These are phyloP conservation scores for Globisporangium barbulae DNA, from an alignment of 352 stramenopile species.

Conservation along the genomic window DNA sequence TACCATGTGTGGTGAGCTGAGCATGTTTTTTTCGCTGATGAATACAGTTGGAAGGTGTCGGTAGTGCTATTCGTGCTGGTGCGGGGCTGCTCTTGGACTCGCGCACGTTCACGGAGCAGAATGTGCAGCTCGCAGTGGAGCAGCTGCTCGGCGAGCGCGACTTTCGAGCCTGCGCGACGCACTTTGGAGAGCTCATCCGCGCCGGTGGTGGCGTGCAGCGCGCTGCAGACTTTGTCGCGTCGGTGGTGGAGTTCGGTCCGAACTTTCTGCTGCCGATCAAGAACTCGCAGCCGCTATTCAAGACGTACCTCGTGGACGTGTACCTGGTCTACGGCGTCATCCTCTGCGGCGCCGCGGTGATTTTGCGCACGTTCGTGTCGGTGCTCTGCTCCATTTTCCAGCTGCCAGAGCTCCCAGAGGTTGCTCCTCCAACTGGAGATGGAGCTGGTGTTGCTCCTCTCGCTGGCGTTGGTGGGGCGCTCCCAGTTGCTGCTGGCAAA, in stretches of 20 bases:
- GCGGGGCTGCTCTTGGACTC: conserved; percentile 41
- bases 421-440: neutral
- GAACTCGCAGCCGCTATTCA: conserved; percentile 72
- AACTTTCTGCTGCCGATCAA: conserved; percentile 45
- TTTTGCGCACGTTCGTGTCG: conserved; percentile 75
- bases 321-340: conserved; percentile 84
- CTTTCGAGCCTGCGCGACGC: conserved; percentile 37
- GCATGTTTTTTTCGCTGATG: neutral
- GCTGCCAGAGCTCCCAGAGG: conserved; percentile 14
- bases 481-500: conserved; percentile 2
- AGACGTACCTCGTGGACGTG: conserved; percentile 83
- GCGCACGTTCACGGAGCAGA: conserved; percentile 31
- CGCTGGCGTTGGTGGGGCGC: neutral
- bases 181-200: conserved; percentile 56
- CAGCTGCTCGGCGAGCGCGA: conserved; percentile 34
- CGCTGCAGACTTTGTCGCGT: conserved; percentile 53
- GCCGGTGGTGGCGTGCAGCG: conserved; percentile 49
- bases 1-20: neutral
- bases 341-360: conserved; percentile 78
- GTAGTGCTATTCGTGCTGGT: conserved; percentile 51
- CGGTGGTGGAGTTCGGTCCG: conserved; percentile 51
- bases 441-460: neutral
- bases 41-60: conserved; percentile 55
- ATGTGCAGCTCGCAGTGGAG: conserved; percentile 30
- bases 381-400: conserved; percentile 68